Percentiles rank a stretch among this genome's conserved stretches.
Evolutionary conservation across 371 early-diverging fungal species (phyloP).

Genomic region (Apophysomyces trapeziformis): DNA sequence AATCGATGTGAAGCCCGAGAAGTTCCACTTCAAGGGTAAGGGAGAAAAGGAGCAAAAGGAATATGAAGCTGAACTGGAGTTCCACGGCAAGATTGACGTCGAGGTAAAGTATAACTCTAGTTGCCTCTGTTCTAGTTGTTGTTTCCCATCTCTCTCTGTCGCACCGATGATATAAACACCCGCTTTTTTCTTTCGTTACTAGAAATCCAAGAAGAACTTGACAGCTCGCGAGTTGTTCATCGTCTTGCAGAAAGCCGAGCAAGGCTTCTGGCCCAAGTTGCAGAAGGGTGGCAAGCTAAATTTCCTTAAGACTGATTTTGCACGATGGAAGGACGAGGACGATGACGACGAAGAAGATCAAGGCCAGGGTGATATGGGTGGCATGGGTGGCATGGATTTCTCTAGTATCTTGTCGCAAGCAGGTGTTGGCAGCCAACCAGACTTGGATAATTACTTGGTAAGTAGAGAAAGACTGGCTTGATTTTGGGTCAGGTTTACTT

Average conservation of each 20-base stretch:
- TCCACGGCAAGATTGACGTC: conserved; percentile 71
- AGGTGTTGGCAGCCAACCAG: background rate
- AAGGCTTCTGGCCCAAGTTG: conserved; percentile 86
- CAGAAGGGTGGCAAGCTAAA: conserved; percentile 73
- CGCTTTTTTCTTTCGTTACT: background rate
- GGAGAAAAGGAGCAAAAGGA: conserved; percentile 67
- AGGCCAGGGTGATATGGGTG: conserved; percentile 48
- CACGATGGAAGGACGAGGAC: conserved; percentile 91
- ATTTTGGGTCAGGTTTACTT: background rate
- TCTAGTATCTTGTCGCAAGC: conserved; percentile 6
- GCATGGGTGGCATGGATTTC: conserved; percentile 52
- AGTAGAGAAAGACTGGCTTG: background rate
- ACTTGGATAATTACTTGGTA: background rate
- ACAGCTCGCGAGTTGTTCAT: conserved; percentile 71
- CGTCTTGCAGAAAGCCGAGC: conserved; percentile 68
- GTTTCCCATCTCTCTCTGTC: no score
- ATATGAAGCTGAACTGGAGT: conserved; percentile 81
- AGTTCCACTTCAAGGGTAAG: conserved; percentile 67
- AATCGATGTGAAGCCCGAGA: conserved; percentile 58
- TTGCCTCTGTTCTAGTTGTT: no score
- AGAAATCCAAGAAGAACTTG: conserved; percentile 71
- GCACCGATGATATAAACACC: no score
- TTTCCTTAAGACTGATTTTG: conserved; percentile 92
- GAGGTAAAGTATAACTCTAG: conserved; percentile 53
- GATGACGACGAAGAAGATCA: conserved; percentile 83